phyloP scores from a whole-genome alignment of 1,139 yeast genomes.

The Sugiyamaella castrensis region DNA sequence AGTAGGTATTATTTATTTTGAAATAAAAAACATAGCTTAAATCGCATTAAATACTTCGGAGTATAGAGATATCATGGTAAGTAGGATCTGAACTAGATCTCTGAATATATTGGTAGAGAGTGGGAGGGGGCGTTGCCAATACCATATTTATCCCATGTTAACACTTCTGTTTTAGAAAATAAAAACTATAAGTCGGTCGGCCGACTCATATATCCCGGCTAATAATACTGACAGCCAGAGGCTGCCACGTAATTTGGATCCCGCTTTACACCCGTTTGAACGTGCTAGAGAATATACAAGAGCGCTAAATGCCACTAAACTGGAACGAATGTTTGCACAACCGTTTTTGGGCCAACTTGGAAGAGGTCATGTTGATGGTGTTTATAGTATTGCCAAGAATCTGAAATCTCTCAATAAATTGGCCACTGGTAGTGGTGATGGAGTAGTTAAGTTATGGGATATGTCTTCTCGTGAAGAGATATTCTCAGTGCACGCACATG shows the following conservation, averaged over 20 bases:
- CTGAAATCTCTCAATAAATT: slow-evolving; percentile 64
- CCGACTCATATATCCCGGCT: slow-evolving; percentile 90
- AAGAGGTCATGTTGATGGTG: slow-evolving; percentile 92
- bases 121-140: no score
- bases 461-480: slow-evolving; percentile 68
- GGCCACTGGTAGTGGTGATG: slow-evolving; percentile 95
- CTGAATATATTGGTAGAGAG: no score
- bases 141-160: no score
- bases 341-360: slow-evolving; percentile 97
- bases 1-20: no score
- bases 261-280: slow-evolving; percentile 95
- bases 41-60: no score
- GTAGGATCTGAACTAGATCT: no score
- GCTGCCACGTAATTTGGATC: slow-evolving; percentile 84
- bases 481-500: slow-evolving; percentile 81
- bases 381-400: slow-evolving; percentile 84
- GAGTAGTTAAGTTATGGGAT: slow-evolving; percentile 92
- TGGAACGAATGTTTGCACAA: slow-evolving; percentile 96
- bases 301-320: slow-evolving; percentile 90
- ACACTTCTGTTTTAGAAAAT: slow-evolving; percentile 54
- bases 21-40: no score
- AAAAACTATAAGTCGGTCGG: slow-evolving; percentile 84
- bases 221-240: slow-evolving; percentile 85
- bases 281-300: slow-evolving; percentile 94
- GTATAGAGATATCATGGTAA: no score